Base-by-base conservation (phyloP, 139 green algal genomes). In the Astrephomene gubernaculifera region DNA sequence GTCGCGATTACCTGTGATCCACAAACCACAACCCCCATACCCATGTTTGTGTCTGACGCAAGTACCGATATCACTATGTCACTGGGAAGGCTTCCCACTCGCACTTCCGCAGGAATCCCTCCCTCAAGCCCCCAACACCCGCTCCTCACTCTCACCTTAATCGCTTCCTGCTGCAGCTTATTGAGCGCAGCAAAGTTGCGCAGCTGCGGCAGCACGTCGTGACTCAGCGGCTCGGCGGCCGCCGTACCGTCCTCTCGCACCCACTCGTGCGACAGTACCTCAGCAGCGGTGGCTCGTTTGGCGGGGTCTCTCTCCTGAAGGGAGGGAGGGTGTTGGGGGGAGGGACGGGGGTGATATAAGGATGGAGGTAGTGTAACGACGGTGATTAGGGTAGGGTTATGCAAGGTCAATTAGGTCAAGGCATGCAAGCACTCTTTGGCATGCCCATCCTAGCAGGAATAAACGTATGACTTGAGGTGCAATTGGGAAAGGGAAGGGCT, bases 111-210 rank as follows among this genome's bases (percentile, higher is more conserved):
- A n/a, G n/a, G n/a, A n/a, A n/a, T n/a, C 21, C 65, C 33, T 12
- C 38, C 4, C 65, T 49, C 12, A 22, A 27, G n/a, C 29, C 64
- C 64, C 35, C 33, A 45, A 44, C 64, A n/a, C 35, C 14, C 65
- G 27, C 69, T 52, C 63, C 84, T 21, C 49, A 0, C 49, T 22
- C 33, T 8, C 41, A 61, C 76, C 76, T 89, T 88, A 33, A 91
- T 49, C 29, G 97, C 97, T 87, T 97, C 89, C 89, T 98, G 97
- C 94, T 99, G 98, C 54, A 99, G 90, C 90, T 96, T 97, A 91
- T 98, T 98, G 92, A 98, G 96, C 63, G 71, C 88, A 0, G 94
- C 90, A 91, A 99, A 99, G 72, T 93, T 90, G 75, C 93, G 92
- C 71, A 99, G 91, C 38, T 95, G 92, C 43, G 57, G 90, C 24